phyloP scores from a whole-genome alignment of 2,329 filamentous ascomycete genomes.

The Pyricularia sp. region DNA sequence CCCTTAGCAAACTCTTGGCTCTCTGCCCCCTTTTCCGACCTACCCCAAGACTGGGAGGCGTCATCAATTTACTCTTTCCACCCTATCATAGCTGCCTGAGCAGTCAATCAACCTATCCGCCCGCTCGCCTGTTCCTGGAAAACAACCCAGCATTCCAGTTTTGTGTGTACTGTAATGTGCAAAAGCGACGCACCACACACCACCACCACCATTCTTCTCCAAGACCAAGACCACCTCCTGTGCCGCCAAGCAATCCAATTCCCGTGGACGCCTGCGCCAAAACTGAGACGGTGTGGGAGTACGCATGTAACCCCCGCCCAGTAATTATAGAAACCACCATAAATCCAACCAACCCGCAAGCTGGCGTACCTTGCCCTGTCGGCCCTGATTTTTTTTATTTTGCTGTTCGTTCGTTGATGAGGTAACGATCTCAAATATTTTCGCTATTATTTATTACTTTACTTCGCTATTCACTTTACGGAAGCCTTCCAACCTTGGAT shows the following conservation, averaged over 20 bases:
- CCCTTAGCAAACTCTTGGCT: neutral
- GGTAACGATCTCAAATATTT: neutral
- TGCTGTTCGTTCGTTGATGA: neutral
- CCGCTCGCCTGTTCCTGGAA: neutral
- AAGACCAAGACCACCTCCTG: neutral
- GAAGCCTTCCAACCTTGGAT: neutral
- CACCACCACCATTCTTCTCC: neutral
- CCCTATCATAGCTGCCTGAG: neutral
- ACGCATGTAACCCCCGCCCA: constrained; percentile 3
- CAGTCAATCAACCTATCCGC: neutral
- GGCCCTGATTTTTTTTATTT: neutral
- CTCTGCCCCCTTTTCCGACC: neutral
- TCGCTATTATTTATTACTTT: neutral
- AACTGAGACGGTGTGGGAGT: constrained; percentile 5
- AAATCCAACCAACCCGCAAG: neutral
- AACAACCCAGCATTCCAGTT: neutral
- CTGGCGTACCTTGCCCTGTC: neutral
- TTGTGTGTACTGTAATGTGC: neutral
- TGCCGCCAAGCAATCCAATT: neutral
- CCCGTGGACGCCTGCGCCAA: neutral
- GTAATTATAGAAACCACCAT: constrained; percentile 5
- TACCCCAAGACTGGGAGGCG: neutral
- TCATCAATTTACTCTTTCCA: neutral
- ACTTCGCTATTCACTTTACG: neutral
- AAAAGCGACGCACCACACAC: neutral